Conservation (phyloP, 2,329 filamentous ascomycete species). For the Hirsutella thompsonii region DNA sequence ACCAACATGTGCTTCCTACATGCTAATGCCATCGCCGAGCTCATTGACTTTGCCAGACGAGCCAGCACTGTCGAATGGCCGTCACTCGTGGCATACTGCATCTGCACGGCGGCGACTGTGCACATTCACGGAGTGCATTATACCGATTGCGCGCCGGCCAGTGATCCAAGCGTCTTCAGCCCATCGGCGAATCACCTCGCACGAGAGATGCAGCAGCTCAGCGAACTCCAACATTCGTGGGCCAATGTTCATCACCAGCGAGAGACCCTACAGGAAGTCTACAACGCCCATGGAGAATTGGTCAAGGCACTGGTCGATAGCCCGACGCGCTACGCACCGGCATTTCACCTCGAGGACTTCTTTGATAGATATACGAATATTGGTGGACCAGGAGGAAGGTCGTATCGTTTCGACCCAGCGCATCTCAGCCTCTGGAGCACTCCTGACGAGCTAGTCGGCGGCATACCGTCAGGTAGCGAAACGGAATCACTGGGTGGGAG, state of each 20-base stretch:
- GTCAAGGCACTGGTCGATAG: constrained; percentile 58
- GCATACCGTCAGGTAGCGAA: constrained; percentile 14
- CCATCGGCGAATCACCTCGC: constrained; percentile 56
- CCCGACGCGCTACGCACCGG: constrained; percentile 57
- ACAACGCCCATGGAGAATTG: constrained; percentile 67
- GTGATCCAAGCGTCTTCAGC: constrained; percentile 50
- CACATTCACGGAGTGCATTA: constrained; percentile 82
- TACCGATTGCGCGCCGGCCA: constrained; percentile 34
- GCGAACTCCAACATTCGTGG: constrained; percentile 64
- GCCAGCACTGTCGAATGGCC: constrained; percentile 71
- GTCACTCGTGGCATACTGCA: constrained; percentile 74
- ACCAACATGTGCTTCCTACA: constrained; percentile 80
- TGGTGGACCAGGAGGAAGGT: constrained; percentile 42
- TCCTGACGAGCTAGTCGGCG: constrained; percentile 29
- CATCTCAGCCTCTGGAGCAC: constrained; percentile 62
- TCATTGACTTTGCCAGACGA: constrained; percentile 67
- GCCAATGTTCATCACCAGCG: constrained; percentile 68
- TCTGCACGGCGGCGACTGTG: constrained; percentile 76
- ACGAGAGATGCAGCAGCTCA: constrained; percentile 67
- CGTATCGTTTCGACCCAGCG: constrained; percentile 56
- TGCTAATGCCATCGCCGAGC: constrained; percentile 74
- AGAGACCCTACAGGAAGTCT: constrained; percentile 66
- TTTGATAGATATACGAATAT: constrained; percentile 64
- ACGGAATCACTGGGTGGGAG: background rate
- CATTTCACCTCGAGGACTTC: constrained; percentile 79